Base-by-base conservation (phyloP, 345 rosid species). In the Arabidopsis arenosa region DNA sequence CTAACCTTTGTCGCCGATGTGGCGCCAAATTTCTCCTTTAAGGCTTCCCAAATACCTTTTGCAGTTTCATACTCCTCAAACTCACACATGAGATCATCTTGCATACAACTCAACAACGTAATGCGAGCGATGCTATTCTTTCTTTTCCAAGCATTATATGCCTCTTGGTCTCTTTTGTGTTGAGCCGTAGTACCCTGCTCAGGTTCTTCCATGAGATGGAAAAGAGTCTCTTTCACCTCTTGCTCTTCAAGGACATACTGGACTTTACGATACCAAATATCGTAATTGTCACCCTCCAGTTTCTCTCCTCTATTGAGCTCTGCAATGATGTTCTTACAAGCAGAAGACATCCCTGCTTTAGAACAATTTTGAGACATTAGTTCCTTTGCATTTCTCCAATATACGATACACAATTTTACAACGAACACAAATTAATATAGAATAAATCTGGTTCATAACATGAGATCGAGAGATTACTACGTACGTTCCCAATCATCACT, bases 31-130 rank as follows among this genome's bases (percentile, higher is more conserved):
- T 69, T 58, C 0, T 66, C 44, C 6, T 43, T 70, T 7, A 57
- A 56, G 21, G 44, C 56, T 17, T 70, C 35, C 64, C 74, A 66
- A 2, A 70, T 43, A 6, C 41, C 30, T 55, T 44, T 57, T 4
- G 35, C 40, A 52, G 64, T 59, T n/a, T 35, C 30, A 0, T 54
- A 41, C 41, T 39, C 40, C 4, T 41, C 43, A 69, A 54, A 55
- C 41, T 68, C 62, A 53, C 40, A 68, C 62, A 68, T 68, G 21
- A 68, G 49, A 53, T 53, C 62, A 68, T 53, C 62, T 39, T 68
- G 14, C n/a, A 68, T 39, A 9, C 26, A 68, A 40, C 73, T 69
- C 15, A 69, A 2, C 15, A 69, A 26, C 3, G 53, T 69, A 1
- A 69, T 41, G 53, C 32, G 41, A 28, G 41, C 73, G 6, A 55